Evolutionary conservation across 139 green algal species (phyloP), one percentile per base, ranked within the genome.

Genomic region (Zygnema circumcarinatum): DNA sequence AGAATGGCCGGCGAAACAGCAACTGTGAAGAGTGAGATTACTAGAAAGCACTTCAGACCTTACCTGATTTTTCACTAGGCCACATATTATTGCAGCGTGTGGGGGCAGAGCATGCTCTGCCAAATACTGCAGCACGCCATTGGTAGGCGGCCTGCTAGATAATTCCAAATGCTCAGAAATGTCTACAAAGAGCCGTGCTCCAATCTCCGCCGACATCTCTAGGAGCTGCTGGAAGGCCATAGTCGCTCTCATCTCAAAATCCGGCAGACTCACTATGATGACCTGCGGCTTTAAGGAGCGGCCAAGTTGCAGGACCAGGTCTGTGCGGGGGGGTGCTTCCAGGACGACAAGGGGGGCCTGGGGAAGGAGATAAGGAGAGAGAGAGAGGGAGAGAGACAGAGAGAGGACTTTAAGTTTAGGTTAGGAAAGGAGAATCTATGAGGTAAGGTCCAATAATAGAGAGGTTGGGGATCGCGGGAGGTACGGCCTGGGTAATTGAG

Each of bases 31-130:
- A n/a, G n/a, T n/a, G n/a, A n/a, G n/a, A n/a, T n/a, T n/a, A n/a
- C n/a, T n/a, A n/a, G n/a, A n/a, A n/a, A n/a, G n/a, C n/a, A n/a
- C n/a, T n/a, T n/a, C n/a, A n/a, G n/a, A n/a, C n/a, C n/a, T 38
- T 53, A 89, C 84, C 78, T 84, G 76, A 73, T 90, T 87, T 35
- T 86, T 86, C 11, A 90, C 78, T 7, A 90, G 78, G 0, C 86
- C 78, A 69, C 76, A 86, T 69, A 90, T 73, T 1, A 90, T 36
- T 22, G 76, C 76, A 29, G 62, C 76, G 22, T 90, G 76, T 1
- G 86, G 36, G 16, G 86, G 86, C 35, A 90, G 76, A n/a, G 76
- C 11, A 25, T 81, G 25, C 56, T 81, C 52, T 11, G 86, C 53
- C 3, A 90, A 41, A 25, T 56, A 87, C 62, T 90, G 62, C 2